phyloP scores from a whole-genome alignment of 371 early-diverging fungal genomes.

The Chytridiales sp. region DNA sequence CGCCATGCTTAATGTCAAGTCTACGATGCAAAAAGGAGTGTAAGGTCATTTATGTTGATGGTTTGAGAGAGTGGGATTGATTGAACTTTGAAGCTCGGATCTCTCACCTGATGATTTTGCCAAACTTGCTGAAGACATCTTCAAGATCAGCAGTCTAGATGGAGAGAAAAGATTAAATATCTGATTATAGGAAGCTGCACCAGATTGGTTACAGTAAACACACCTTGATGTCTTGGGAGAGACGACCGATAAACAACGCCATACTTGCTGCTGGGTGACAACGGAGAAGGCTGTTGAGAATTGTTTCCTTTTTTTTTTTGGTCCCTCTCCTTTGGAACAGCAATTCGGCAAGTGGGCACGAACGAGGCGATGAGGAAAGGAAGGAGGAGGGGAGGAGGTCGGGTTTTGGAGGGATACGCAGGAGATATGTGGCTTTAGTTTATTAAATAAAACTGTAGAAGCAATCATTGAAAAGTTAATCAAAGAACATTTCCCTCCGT shows the following conservation, averaged over 20 bases:
- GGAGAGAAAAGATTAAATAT: too few species aligned
- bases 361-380: not conserved
- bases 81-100: not conserved
- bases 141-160: slow-evolving; percentile 29
- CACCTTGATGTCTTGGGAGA: slow-evolving; percentile 6
- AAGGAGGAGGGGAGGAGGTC: not conserved
- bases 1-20: slow-evolving; percentile 39
- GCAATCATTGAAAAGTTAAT: too few species aligned
- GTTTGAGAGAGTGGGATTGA: not conserved
- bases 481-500: too few species aligned
- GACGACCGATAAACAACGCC: slow-evolving; percentile 7
- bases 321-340: too few species aligned
- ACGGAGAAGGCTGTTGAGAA: too few species aligned
- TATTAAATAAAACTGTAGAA: too few species aligned
- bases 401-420: too few species aligned
- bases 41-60: not conserved
- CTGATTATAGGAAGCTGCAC: too few species aligned
- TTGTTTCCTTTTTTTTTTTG: too few species aligned
- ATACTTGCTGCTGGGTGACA: too few species aligned
- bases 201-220: too few species aligned
- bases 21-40: slow-evolving; percentile 8
- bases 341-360: not conserved
- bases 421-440: too few species aligned
- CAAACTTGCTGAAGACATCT: slow-evolving; percentile 34
- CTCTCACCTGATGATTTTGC: slow-evolving; percentile 19